Evolutionary conservation across 768 basidiomycete genomes (phyloP), one percentile per base, ranked within the genome.

Genomic region (Tricholoma bakamatsutake): DNA sequence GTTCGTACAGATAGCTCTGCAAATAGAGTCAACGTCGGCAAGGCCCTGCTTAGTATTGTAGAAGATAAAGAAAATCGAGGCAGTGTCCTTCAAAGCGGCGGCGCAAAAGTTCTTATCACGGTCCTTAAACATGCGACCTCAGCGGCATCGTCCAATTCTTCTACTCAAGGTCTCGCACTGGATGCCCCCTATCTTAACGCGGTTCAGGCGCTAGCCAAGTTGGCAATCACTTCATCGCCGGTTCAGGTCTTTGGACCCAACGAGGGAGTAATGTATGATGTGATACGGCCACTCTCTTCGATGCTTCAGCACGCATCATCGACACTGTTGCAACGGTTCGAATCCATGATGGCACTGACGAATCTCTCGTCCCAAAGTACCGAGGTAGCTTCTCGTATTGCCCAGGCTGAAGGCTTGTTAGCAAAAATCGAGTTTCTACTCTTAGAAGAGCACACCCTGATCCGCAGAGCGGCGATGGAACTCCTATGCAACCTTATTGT

Each of bases 321-420:
- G 8, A 85, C 72, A 46, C 79, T 89, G 33, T 74, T 98, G 5
- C 93, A 97, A 65, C 80, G 81, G 39, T 99, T 99, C 64, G 97
- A 99, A 69, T 84, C 85, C 3, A 76, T 95, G 62, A 98, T 98
- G 96, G 95, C 93, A 1, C 77, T 99, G 52, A 99, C 97, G 7
- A 99, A 99, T 67, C 73, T 98, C 42, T 86, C 96, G 0, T 94
- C 93, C 15, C 79, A 90, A 51, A 81, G 80, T 49, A 73, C 83
- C 0, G 80, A 82, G 30, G 68, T 85, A 8, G 84, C 90, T 2
- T 74, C 80, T 17, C 81, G 87, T 46, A 81, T 97, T 48, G 85
- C 84, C 1, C 74, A 75, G 45, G 74, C 78, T 0, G 78, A 83
- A 8, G 83, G 82, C 2, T 67, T 91, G 30, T 62, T 89, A 53